Conservation (phyloP, 1,284 basidiomycete genomes). For the Malassezia obtusa region DNA sequence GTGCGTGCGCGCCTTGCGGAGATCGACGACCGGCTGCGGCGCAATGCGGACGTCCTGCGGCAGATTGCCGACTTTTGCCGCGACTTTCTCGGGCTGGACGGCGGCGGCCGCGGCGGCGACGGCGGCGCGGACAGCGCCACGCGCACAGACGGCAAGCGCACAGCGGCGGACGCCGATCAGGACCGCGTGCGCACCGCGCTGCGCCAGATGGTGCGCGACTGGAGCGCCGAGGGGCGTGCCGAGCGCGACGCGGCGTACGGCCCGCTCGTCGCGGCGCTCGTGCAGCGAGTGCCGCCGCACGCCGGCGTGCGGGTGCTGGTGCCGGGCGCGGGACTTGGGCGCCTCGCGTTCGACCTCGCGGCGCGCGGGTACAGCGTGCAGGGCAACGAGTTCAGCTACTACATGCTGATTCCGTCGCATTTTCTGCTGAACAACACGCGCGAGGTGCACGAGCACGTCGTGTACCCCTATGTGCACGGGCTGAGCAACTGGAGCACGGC, state of each 20-base stretch:
- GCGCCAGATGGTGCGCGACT: slow-evolving; percentile 45
- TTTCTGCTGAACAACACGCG: slow-evolving; percentile 42
- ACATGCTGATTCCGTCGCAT: slow-evolving; percentile 44
- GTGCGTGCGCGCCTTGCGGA: slow-evolving; percentile 34
- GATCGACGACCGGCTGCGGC: slow-evolving; percentile 45
- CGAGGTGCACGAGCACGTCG: slow-evolving; percentile 21
- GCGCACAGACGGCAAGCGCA: slow-evolving; percentile 4
- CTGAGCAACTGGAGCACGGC: slow-evolving; percentile 39
- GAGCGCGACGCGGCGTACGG: slow-evolving; percentile 33
- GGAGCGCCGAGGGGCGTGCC: slow-evolving; percentile 29
- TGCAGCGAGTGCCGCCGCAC: slow-evolving; percentile 18
- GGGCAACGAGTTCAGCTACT: slow-evolving; percentile 47
- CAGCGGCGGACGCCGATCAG: slow-evolving; percentile 29
- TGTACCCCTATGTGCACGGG: slow-evolving; percentile 42
- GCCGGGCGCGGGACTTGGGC: slow-evolving; percentile 41
- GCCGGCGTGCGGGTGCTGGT: slow-evolving; percentile 28
- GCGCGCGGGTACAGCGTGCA: slow-evolving; percentile 33
- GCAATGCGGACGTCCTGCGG: slow-evolving; percentile 38
- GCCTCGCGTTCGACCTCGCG: slow-evolving; percentile 41
- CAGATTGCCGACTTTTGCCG: slow-evolving; percentile 34
- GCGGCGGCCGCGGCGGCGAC: slow-evolving; percentile 3
- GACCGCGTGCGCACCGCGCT: slow-evolving; percentile 45
- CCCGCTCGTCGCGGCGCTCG: slow-evolving; percentile 32
- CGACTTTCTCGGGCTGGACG: slow-evolving; percentile 26
- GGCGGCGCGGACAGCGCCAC: not conserved